Base-by-base conservation (phyloP, 2,329 filamentous ascomycete genomes). In the Blastomyces emzantsi region DNA sequence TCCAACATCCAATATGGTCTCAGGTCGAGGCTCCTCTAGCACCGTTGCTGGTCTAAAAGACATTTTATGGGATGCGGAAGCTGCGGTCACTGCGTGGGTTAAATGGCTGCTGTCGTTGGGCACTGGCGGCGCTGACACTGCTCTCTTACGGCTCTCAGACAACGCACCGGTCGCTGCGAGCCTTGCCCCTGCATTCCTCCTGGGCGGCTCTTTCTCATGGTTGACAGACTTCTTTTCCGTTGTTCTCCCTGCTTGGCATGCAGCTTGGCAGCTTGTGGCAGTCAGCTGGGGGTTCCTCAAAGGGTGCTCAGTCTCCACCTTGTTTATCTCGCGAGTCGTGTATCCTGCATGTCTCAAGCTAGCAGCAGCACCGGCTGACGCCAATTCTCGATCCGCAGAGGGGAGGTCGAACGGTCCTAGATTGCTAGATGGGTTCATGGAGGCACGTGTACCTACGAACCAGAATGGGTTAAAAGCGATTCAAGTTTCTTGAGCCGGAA, bases 91-190 rank as follows among this genome's bases (percentile, higher is more conserved):
- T 2, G 90, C 90, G 70, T 89, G 89, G 33, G 81, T 77, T 2
- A 81, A n/a, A 85, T 83, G 69, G 85, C 66, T 87, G 82, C 39
- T 84, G 80, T 33, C 63, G 77, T 73, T 62, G 79, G 77, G 64
- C 61, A 60, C 61, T 36, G 64, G 67, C 13, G 85, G 84, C 11
- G 81, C 82, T 0, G 88, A 90, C n/a, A 79, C 82, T 9, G 88
- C 81, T 64, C 87, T 81, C 64, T 81, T 82, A 63, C 85, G 81
- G 57, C 74, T 77, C 33, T 77, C 79, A 36, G 84, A 79, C 78
- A 90, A 85, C 25, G 89, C 90, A 49, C 86, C 88, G 64, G 87
- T 87, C 19, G 90, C 90, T 62, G 90, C 90, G 39, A 85, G 77
- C 51, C 92, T 79, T 1, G 90, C 90, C 62, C 83, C 85, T 65